A percentile compares a stretch with the other conserved stretches of the same genome.
These are phyloP conservation scores for Globisporangium nagaii DNA, from an alignment of 352 stramenopile genomes.

Conservation along the genomic window DNA sequence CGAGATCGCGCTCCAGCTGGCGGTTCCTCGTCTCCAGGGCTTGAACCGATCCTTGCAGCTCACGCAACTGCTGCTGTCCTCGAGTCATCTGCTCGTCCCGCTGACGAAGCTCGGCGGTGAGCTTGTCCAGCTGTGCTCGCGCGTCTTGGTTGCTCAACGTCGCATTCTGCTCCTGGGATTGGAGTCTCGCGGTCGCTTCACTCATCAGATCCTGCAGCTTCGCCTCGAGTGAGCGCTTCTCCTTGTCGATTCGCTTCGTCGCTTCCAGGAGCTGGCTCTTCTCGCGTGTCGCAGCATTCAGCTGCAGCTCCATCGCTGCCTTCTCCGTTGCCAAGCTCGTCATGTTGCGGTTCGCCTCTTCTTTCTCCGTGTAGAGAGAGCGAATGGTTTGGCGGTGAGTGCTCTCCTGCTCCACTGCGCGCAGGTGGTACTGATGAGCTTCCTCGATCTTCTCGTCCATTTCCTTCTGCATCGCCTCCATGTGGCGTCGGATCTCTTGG, in stretches of 20 bases:
- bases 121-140: slow-evolving; percentile 29
- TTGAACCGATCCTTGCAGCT: slow-evolving; percentile 21
- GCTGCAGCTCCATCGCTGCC: slow-evolving; percentile 38
- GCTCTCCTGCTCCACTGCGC: slow-evolving; percentile 38
- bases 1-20: slow-evolving; percentile 25
- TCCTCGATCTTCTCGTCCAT: slow-evolving; percentile 40
- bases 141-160: slow-evolving; percentile 39
- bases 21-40: slow-evolving; percentile 29
- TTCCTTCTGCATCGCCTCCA: slow-evolving; percentile 37
- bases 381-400: slow-evolving; percentile 44
- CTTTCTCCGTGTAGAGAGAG: slow-evolving; percentile 53
- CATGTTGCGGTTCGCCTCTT: slow-evolving; percentile 49
- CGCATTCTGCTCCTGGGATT: slow-evolving; percentile 37
- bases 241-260: slow-evolving; percentile 41
- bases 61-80: slow-evolving; percentile 31
- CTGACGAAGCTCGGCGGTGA: slow-evolving; percentile 29
- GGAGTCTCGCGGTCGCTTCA: slow-evolving; percentile 39
- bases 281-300: slow-evolving; percentile 25
- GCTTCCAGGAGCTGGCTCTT: slow-evolving; percentile 23
- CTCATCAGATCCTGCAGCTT: slow-evolving; percentile 44
- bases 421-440: slow-evolving; percentile 32
- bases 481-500: slow-evolving; percentile 30
- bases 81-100: slow-evolving; percentile 45
- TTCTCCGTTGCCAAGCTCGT: slow-evolving; percentile 44
- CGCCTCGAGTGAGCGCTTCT: slow-evolving; percentile 45